These are phyloP conservation scores for Fagopyrum tataricum DNA, from an alignment of 148 eudicot species.

Conservation along the genomic window DNA sequence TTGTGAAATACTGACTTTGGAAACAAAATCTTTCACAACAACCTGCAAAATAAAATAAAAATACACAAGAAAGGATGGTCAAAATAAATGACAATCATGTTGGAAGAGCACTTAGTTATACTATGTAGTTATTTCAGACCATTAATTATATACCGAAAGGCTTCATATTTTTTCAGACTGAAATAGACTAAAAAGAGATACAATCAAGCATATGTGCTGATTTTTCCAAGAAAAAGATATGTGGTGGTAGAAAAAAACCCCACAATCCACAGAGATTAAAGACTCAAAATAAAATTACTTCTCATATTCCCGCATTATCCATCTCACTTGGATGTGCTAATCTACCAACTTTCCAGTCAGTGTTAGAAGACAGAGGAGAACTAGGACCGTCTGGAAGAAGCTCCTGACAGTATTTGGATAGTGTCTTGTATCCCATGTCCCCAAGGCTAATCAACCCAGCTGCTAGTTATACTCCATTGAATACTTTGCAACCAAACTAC, in stretches of 20 bases:
- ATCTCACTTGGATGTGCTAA: slow-evolving; percentile 29
- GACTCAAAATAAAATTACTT: background rate
- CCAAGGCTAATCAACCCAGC: slow-evolving; percentile 76
- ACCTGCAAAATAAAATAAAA: slow-evolving; percentile 39
- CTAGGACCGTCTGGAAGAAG: slow-evolving; percentile 47
- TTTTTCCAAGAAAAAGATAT: background rate
- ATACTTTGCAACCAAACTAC: slow-evolving; percentile 67
- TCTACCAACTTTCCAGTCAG: slow-evolving; percentile 43
- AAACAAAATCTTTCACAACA: slow-evolving; percentile 62
- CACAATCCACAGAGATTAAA: background rate
- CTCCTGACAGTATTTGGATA: slow-evolving; percentile 74
- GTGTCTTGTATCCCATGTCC: slow-evolving; percentile 66
- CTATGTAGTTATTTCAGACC: background rate
- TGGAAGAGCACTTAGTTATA: background rate
- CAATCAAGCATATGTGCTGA: background rate
- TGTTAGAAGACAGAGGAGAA: slow-evolving; percentile 29
- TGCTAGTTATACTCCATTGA: slow-evolving; percentile 84
- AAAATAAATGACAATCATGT: background rate
- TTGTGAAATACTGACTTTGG: slow-evolving; percentile 64
- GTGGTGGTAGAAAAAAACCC: background rate
- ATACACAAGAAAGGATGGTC: background rate
- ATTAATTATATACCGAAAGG: background rate
- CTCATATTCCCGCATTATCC: slow-evolving; percentile 41
- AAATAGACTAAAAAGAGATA: background rate
- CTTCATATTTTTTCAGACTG: background rate